A percentile compares a stretch with the other conserved stretches of the same genome.
Conservation (phyloP, 2,329 filamentous ascomycete species). For the Daldinia eschscholtzii region DNA sequence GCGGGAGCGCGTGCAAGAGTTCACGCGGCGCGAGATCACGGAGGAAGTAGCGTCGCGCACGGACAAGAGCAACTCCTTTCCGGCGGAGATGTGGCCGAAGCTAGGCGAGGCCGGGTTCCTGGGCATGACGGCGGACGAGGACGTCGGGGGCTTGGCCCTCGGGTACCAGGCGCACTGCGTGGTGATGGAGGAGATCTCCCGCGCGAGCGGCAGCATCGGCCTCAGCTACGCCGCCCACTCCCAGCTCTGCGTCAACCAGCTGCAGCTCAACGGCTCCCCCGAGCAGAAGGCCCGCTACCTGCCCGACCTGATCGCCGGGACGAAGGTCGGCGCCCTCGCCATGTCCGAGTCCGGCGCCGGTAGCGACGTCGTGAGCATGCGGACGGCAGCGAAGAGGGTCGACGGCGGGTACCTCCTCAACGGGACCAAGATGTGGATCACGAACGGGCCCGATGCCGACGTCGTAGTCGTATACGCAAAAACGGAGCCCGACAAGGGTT, state of each 20-base stretch:
- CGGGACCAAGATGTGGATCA: constrained; percentile 99
- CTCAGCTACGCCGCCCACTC: constrained; percentile 96
- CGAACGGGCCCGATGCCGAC: constrained; percentile 95
- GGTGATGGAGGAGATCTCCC: constrained; percentile 93
- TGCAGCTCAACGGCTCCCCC: constrained; percentile 85
- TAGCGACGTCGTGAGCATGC: constrained; percentile 96
- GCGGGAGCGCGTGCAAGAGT: constrained; percentile 87
- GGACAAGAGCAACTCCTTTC: constrained; percentile 91
- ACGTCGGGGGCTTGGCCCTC: constrained; percentile 88
- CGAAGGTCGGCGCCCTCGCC: constrained; percentile 86
- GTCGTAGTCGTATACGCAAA: constrained; percentile 97
- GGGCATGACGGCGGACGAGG: constrained; percentile 93
- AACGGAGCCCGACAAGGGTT: constrained; percentile 81
- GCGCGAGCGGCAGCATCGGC: constrained; percentile 85
- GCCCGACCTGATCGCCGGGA: constrained; percentile 83
- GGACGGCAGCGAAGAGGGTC: constrained; percentile 81
- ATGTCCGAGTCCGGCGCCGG: constrained; percentile 96
- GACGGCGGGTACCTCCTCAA: constrained; percentile 89
- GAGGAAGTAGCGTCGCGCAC: constrained; percentile 84
- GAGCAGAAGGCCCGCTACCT: constrained; percentile 86
- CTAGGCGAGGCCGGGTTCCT: constrained; percentile 91
- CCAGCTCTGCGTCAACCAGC: constrained; percentile 95
- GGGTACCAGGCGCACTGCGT: constrained; percentile 97
- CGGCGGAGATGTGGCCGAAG: constrained; percentile 91
- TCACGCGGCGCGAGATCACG: constrained; percentile 87